These are phyloP conservation scores for Diospyros lotus DNA, from an alignment of 148 eudicot species.

Conservation along the genomic window DNA sequence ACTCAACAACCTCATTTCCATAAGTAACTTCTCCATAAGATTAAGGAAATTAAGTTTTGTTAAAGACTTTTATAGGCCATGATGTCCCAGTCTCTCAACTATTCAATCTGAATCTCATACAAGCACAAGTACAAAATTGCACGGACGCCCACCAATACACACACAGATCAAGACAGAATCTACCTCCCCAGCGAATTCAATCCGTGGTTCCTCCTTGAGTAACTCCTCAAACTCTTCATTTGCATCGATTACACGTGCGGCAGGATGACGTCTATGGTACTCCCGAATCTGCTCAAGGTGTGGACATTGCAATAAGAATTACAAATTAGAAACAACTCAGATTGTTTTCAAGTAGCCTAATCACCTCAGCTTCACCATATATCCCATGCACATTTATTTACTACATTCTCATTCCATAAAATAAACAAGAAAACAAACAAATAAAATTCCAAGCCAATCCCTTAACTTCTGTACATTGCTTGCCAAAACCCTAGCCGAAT, in stretches of 20 bases:
- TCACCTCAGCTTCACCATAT: background rate
- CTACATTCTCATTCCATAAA: no score
- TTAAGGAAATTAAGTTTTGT: background rate
- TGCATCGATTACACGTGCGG: conserved; percentile 72
- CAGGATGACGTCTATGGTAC: conserved; percentile 89
- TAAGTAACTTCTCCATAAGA: background rate
- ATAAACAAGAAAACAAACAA: no score
- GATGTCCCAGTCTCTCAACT: background rate
- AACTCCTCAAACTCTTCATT: conserved; percentile 81
- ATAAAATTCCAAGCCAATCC: no score
- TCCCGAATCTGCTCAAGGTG: conserved; percentile 74
- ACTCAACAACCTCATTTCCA: no score
- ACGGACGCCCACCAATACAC: background rate
- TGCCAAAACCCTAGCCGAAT: background rate
- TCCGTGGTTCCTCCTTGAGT: conserved; percentile 78
- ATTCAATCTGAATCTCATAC: background rate
- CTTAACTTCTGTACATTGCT: no score
- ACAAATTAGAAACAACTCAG: background rate
- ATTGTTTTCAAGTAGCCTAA: background rate
- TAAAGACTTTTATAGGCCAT: background rate
- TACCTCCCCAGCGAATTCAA: conserved; percentile 99
- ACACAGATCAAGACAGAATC: background rate
- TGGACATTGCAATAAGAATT: background rate
- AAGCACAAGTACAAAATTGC: background rate
- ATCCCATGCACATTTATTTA: no score